Conservation (phyloP, 208 protist species). For the Acanthamoeba castellanii region DNA sequence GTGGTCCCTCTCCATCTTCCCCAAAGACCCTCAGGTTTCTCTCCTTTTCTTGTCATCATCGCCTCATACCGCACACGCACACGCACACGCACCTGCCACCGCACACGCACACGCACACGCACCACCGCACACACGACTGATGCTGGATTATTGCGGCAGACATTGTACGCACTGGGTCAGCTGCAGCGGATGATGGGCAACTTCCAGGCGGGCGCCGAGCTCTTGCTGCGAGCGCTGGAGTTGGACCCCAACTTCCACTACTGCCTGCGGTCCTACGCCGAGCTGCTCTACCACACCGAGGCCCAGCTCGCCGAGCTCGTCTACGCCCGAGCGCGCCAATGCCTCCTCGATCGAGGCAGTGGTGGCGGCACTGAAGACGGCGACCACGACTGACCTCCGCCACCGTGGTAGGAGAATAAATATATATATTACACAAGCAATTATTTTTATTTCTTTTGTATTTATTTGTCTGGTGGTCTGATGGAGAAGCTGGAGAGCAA, state of each 20-base stretch:
- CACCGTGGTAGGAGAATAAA: too few relatives aligned
- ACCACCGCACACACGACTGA: background rate
- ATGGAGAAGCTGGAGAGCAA: background rate
- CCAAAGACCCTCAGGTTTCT: constrained; percentile 61
- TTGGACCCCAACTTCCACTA: constrained; percentile 68
- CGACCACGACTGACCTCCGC: too few relatives aligned
- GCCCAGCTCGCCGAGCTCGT: background rate
- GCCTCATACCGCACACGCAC: background rate
- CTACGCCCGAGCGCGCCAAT: background rate
- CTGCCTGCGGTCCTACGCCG: background rate
- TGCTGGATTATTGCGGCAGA: background rate
- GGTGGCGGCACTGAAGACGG: background rate
- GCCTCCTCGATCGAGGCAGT: background rate
- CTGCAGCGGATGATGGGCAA: constrained; percentile 33
- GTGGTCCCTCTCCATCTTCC: constrained; percentile 71
- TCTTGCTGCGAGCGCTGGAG: constrained; percentile 69
- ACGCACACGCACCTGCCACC: background rate
- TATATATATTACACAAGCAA: too few relatives aligned
- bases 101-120: background rate
- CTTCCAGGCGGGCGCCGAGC: constrained; percentile 65
- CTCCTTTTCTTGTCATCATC: constrained; percentile 74
- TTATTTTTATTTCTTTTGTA: too few relatives aligned
- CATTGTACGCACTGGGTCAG: background rate
- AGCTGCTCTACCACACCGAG: background rate
- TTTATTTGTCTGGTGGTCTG: too few relatives aligned